Conservation (phyloP, 2,329 filamentous ascomycete species). For the Cladophialophora immunda region DNA sequence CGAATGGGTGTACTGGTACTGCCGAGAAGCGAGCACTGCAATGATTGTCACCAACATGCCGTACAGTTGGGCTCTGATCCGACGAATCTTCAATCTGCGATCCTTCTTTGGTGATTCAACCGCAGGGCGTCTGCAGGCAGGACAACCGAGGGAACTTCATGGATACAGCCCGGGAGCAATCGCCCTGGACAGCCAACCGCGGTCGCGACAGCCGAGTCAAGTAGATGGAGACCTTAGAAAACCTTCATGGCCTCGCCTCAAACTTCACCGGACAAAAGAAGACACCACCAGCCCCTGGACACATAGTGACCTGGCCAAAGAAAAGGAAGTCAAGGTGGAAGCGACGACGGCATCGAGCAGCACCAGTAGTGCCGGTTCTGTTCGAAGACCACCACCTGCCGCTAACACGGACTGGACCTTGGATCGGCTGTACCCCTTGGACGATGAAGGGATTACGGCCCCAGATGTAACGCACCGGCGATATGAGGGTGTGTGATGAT, state of each 20-base stretch:
- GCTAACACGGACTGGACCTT: conserved; percentile 32
- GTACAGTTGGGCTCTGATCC: conserved; percentile 66
- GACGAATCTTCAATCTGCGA: conserved; percentile 53
- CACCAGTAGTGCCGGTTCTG: conserved; percentile 30
- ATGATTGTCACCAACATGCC: conserved; percentile 69
- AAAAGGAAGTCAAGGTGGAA: conserved; percentile 29
- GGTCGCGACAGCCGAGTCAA: conserved; percentile 27
- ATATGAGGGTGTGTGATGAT: conserved; percentile 27
- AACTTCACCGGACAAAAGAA: conserved; percentile 7
- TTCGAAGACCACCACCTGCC: conserved; percentile 17
- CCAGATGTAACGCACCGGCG: conserved; percentile 28
- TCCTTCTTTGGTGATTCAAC: conserved; percentile 43
- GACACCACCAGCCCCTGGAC: conserved; percentile 10
- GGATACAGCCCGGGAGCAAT: conserved; percentile 31
- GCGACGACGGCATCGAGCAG: conserved; percentile 29
- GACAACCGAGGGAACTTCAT: conserved; percentile 25
- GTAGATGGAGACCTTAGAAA: conserved; percentile 13
- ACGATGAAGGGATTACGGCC: conserved; percentile 34
- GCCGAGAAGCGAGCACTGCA: conserved; percentile 67
- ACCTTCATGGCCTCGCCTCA: conserved; percentile 24
- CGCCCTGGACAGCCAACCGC: conserved; percentile 18
- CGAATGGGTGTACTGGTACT: conserved; percentile 68
- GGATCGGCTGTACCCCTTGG: conserved; percentile 40
- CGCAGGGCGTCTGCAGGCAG: conserved; percentile 27
- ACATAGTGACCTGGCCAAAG: conserved; percentile 6